These are phyloP conservation scores for Pleoardoris graminearum DNA, from an alignment of 2,329 filamentous ascomycete species.

Conservation along the genomic window DNA sequence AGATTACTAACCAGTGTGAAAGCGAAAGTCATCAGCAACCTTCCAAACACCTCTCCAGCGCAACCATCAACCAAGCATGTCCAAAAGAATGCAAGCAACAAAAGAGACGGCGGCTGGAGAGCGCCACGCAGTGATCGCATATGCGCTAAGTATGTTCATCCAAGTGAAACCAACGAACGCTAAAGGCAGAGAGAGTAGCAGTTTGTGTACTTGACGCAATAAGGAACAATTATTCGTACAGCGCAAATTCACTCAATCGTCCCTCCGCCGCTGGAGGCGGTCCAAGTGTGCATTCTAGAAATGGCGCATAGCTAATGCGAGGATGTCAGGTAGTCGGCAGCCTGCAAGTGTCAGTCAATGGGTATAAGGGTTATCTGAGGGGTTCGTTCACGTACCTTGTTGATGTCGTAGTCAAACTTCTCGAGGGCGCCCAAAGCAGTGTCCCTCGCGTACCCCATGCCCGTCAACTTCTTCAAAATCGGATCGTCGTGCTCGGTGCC, in stretches of 20 bases:
- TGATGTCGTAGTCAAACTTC: conserved; percentile 94
- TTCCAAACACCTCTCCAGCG: too few relatives aligned
- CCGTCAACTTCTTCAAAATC: conserved; percentile 83
- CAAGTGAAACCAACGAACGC: too few relatives aligned
- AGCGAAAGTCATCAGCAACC: too few relatives aligned
- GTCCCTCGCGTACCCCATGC: conserved; percentile 81
- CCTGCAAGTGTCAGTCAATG: conserved; percentile 33
- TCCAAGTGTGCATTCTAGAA: background rate
- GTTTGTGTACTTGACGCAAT: too few relatives aligned
- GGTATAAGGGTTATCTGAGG: background rate
- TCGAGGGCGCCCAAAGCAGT: conserved; percentile 81
- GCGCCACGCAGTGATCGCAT: too few relatives aligned
- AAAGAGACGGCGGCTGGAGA: too few relatives aligned
- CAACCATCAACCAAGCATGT: too few relatives aligned
- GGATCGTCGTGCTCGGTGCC: conserved; percentile 86
- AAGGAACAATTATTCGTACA: conserved; percentile 39
- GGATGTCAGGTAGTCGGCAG: conserved; percentile 42
- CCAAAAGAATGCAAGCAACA: too few relatives aligned
- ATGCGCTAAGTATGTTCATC: too few relatives aligned
- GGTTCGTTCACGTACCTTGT: conserved; percentile 67
- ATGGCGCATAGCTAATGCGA: conserved; percentile 1
- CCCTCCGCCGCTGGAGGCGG: conserved; percentile 11
- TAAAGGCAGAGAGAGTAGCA: too few relatives aligned
- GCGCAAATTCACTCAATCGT: conserved; percentile 18
- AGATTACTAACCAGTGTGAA: too few relatives aligned